Base-by-base conservation (phyloP, 495 filamentous ascomycete genomes). In the Apodospora peruviana region DNA sequence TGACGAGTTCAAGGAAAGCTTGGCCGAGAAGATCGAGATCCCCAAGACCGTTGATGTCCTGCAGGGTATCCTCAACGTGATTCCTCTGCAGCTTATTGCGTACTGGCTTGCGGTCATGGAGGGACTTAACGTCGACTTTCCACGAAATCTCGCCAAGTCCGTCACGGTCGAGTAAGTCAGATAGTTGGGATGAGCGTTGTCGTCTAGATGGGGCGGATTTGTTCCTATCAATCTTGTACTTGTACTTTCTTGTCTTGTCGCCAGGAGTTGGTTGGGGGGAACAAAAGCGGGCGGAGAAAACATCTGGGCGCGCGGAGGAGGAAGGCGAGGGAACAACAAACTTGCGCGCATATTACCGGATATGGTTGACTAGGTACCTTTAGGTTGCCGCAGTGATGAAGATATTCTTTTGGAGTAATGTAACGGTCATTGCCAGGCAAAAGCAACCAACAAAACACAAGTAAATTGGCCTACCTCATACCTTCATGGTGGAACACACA, bases 61-160 rank as follows among this genome's bases (percentile, higher is more conserved):
- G 36, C 93, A 98, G 74, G 93, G 93, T 58, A 82, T 98, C 58
- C 78, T 97, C 47, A 98, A 97, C 66, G 94, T 98, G 57, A 95
- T 98, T 63, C 93, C 93, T 12, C 78, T 98, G 56, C 93, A 98
- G 74, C 78, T 98, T 53, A 94, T 98, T 67, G 86, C 93, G 20
- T 98, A 98, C 76, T 97, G 94, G 94, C 82, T 98, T 48, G 93
- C 93, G 37, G 91, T 98, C 47, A 85, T 81, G 55, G 93, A 95
- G 73, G 93, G 93, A 36, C 76, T 96, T 48, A 96, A 97, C 62
- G 91, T 96, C 45, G 91, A 96, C 65, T 96, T 96, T 79, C 94
- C 93, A 29, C 83, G 93, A 55, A 98, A 98, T 73, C 72, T 98
- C 64, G 93, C 93, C 62, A 98, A 98, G 83, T 96, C 91, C 49